Evolutionary conservation across 1,284 basidiomycete genomes (phyloP).

Genomic region (Somion occarium): DNA sequence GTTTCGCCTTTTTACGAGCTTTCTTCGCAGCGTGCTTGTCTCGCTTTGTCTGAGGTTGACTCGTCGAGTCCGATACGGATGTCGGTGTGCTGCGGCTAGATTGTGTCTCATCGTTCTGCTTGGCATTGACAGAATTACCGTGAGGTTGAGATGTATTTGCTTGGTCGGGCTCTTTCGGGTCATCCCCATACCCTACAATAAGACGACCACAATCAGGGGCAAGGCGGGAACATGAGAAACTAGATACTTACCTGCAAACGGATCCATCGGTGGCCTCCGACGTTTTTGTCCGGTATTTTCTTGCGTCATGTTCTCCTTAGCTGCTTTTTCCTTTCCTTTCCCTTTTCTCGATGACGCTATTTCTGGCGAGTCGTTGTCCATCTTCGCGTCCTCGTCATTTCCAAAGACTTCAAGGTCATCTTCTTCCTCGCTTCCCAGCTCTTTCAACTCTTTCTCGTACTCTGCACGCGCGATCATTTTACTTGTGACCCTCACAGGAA

Average conservation of each 20-base stretch:
- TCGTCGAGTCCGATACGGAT: constrained; percentile 11
- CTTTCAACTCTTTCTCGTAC: constrained; percentile 52
- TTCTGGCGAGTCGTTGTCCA: constrained; percentile 15
- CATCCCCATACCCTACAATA: constrained; percentile 29
- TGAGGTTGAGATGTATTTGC: background rate
- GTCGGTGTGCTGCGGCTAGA: constrained; percentile 18
- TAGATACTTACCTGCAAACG: constrained; percentile 54
- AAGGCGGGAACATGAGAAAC: background rate
- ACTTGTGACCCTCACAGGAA: constrained; percentile 54
- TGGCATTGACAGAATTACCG: background rate
- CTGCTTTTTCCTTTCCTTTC: constrained; percentile 40
- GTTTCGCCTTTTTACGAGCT: constrained; percentile 22
- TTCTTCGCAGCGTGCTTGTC: constrained; percentile 23
- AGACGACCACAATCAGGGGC: background rate
- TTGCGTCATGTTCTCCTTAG: constrained; percentile 15
- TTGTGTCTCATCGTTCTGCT: constrained; percentile 13
- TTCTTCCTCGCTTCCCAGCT: constrained; percentile 39
- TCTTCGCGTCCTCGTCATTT: constrained; percentile 34
- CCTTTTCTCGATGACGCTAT: constrained; percentile 21
- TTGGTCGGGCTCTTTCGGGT: constrained; percentile 11
- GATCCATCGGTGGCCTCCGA: constrained; percentile 51
- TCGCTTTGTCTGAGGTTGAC: constrained; percentile 11
- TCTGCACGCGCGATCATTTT: constrained; percentile 66
- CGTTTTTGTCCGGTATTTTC: constrained; percentile 34
- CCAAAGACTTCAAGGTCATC: constrained; percentile 38